phyloP scores from a whole-genome alignment of 2,329 filamentous ascomycete genomes.

The Colletotrichum sp. region DNA sequence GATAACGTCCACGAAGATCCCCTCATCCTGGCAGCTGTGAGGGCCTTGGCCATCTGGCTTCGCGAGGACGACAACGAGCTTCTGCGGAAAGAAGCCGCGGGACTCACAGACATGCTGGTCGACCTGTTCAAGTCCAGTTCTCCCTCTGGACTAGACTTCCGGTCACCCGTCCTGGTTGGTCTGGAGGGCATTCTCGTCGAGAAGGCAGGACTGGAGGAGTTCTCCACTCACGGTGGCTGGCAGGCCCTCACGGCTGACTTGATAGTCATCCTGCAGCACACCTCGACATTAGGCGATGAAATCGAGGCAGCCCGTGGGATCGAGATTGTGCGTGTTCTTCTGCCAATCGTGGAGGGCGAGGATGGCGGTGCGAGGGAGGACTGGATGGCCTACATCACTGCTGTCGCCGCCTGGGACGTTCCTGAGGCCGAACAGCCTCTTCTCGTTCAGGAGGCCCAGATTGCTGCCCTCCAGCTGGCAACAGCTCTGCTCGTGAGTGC shows the following conservation, averaged over 20 bases:
- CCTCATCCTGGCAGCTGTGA: slow-evolving; percentile 62
- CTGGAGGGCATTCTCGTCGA: slow-evolving; percentile 60
- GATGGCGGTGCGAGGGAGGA: slow-evolving; percentile 50
- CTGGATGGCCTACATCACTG: slow-evolving; percentile 62
- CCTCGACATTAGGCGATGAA: slow-evolving; percentile 27
- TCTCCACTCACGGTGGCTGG: slow-evolving; percentile 62
- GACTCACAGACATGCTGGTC: slow-evolving; percentile 67
- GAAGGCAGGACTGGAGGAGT: slow-evolving; percentile 49
- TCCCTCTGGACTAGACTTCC: slow-evolving; percentile 53
- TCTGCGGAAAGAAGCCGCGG: slow-evolving; percentile 60
- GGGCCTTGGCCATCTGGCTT: slow-evolving; percentile 69
- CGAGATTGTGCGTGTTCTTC: slow-evolving; percentile 61
- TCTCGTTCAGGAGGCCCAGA: slow-evolving; percentile 52
- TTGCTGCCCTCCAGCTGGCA: slow-evolving; percentile 61
- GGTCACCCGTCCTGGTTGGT: slow-evolving; percentile 61
- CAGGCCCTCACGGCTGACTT: slow-evolving; percentile 56
- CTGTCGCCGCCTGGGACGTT: slow-evolving; percentile 53
- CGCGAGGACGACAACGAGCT: slow-evolving; percentile 69
- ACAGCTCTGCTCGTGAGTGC: slow-evolving; percentile 55
- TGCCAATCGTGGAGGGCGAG: slow-evolving; percentile 56
- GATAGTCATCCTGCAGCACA: slow-evolving; percentile 42
- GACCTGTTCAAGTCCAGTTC: slow-evolving; percentile 59
- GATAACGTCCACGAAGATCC: slow-evolving; percentile 57
- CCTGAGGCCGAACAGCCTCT: slow-evolving; percentile 31
- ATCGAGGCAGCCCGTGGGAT: slow-evolving; percentile 51